Conservation (phyloP, 768 basidiomycete genomes). For the Pisolithus sp. region DNA sequence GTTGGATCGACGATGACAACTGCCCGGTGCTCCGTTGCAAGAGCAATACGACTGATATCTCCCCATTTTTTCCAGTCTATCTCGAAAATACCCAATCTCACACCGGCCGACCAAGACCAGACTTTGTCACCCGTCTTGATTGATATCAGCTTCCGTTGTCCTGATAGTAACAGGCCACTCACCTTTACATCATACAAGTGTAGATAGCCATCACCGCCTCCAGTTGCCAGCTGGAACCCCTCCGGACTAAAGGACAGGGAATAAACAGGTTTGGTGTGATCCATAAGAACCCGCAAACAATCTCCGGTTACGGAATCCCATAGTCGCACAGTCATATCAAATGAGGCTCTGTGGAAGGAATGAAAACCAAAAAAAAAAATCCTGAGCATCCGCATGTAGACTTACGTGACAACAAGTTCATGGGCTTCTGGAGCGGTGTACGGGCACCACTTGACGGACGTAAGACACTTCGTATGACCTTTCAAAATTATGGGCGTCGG, state of each 20-base stretch:
- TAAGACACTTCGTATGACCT: constrained; percentile 65
- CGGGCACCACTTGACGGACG: constrained; percentile 66
- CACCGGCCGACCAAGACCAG: constrained; percentile 63
- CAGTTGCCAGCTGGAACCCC: constrained; percentile 67
- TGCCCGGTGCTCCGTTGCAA: constrained; percentile 60
- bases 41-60: constrained; percentile 52
- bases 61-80: constrained; percentile 64
- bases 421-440: constrained; percentile 39
- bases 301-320: constrained; percentile 80
- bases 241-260: constrained; percentile 71
- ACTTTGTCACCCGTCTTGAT: constrained; percentile 39
- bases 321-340: constrained; percentile 72
- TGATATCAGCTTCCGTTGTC: constrained; percentile 5
- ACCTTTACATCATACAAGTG: constrained; percentile 68
- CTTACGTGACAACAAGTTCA: constrained; percentile 69
- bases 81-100: constrained; percentile 66
- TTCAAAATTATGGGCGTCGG: constrained; percentile 34
- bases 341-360: constrained; percentile 52
- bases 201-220: constrained; percentile 73
- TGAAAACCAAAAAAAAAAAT: neutral
- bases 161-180: constrained; percentile 13
- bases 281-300: constrained; percentile 64
- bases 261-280: constrained; percentile 70
- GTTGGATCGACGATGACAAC: constrained; percentile 64
- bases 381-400: constrained; percentile 4